A percentile compares a stretch with the other conserved stretches of the same genome.
These are phyloP conservation scores for Leptomonas pyrrhocoris DNA, from an alignment of 208 protist genomes.

Conservation along the genomic window DNA sequence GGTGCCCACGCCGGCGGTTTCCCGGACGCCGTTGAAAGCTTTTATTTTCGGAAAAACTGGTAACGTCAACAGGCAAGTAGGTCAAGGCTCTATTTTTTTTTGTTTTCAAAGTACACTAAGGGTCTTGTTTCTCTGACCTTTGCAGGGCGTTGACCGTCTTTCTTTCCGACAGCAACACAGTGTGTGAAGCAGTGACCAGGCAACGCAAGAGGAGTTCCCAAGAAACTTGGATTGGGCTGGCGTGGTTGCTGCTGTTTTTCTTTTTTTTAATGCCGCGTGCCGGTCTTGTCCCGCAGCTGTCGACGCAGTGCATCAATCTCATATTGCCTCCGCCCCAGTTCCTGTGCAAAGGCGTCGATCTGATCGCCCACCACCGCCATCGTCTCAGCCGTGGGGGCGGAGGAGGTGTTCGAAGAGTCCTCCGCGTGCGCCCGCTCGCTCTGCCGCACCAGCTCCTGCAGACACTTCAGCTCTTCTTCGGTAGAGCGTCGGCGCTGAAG, in stretches of 20 bases:
- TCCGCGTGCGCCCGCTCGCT: not conserved
- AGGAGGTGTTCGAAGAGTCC: not conserved
- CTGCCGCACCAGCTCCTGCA: not conserved
- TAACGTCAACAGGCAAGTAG: too few species aligned
- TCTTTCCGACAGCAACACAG: too few species aligned
- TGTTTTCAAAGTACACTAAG: not conserved
- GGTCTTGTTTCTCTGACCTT: too few species aligned
- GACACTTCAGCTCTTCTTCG: constrained; percentile 4
- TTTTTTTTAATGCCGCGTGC: too few species aligned
- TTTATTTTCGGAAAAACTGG: too few species aligned
- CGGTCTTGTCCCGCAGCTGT: constrained; percentile 4
- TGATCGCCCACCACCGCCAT: constrained; percentile 1
- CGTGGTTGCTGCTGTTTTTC: too few species aligned
- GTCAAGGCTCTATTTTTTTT: constrained; percentile 1
- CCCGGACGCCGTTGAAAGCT: too few species aligned
- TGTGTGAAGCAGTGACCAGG: too few species aligned
- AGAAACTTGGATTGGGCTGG: too few species aligned
- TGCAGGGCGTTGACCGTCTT: too few species aligned
- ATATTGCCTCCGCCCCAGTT: constrained; percentile 15
- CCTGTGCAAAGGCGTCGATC: constrained; percentile 17
- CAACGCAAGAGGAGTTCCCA: too few species aligned
- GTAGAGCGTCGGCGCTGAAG: not conserved
- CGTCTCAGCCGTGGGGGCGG: not conserved
- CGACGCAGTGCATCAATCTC: constrained; percentile 1
- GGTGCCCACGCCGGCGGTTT: too few species aligned